Conservation (phyloP, 2,329 filamentous ascomycete genomes). For the Fusarium sp. region DNA sequence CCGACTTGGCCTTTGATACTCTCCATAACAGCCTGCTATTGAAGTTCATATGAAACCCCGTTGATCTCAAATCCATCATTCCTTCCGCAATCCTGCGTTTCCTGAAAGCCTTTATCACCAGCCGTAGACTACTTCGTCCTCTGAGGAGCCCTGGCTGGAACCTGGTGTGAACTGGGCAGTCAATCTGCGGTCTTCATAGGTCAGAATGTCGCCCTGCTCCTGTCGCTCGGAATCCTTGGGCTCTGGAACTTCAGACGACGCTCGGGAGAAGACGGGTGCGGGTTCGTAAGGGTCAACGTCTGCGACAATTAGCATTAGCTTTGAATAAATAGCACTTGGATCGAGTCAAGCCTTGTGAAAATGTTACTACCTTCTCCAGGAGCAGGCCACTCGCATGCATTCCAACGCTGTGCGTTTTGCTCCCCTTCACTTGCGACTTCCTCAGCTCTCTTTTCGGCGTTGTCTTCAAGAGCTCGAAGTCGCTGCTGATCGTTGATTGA, state of each 20-base stretch:
- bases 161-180: neutral
- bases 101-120: neutral
- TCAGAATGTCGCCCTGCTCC: no score
- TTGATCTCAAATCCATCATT: neutral
- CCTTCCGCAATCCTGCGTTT: neutral
- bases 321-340: neutral
- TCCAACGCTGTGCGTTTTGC: neutral
- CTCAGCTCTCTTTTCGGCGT: neutral
- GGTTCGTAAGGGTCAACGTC: no score
- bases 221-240: neutral
- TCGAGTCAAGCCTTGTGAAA: neutral
- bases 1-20: fast-evolving
- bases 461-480: neutral
- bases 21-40: fast-evolving
- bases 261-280: no score
- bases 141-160: neutral
- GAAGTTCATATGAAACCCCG: neutral
- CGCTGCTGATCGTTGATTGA: no score
- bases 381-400: neutral
- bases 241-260: neutral
- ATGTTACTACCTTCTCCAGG: neutral
- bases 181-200: fast-evolving
- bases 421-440: neutral
- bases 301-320: neutral
- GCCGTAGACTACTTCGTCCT: fast-evolving